Percentiles rank a stretch among this genome's conserved stretches.
Conservation (phyloP, 2,329 filamentous ascomycete species). For the Hymenoscyphus fructigenus region DNA sequence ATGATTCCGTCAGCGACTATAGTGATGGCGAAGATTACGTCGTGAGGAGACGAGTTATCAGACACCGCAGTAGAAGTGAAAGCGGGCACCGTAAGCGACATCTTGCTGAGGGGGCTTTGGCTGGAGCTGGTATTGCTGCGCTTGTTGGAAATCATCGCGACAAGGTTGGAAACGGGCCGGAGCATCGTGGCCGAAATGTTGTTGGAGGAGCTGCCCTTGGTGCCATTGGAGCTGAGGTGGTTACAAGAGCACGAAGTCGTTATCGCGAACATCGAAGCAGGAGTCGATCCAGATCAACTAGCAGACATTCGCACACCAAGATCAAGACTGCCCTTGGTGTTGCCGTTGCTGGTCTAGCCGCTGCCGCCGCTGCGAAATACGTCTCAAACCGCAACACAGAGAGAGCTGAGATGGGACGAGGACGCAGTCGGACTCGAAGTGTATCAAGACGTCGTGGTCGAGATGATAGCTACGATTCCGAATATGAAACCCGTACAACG, state of each 20-base stretch:
- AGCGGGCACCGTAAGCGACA: constrained; percentile 58
- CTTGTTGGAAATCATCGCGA: constrained; percentile 55
- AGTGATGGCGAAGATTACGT: constrained; percentile 46
- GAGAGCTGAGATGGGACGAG: constrained; percentile 57
- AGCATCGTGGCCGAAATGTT: constrained; percentile 33
- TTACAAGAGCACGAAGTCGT: constrained; percentile 59
- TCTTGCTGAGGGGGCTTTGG: constrained; percentile 63
- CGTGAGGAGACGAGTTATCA: constrained; percentile 41
- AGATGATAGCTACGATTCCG: constrained; percentile 30
- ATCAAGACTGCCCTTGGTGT: constrained; percentile 62
- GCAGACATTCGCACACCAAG: constrained; percentile 43
- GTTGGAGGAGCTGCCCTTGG: constrained; percentile 59
- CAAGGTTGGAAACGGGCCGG: constrained; percentile 34
- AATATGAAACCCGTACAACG: constrained; percentile 40
- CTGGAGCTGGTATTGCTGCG: constrained; percentile 62
- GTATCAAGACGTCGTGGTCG: constrained; percentile 43
- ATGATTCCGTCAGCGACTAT: constrained; percentile 40
- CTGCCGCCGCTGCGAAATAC: constrained; percentile 65
- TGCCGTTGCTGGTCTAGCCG: constrained; percentile 61
- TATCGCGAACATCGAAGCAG: constrained; percentile 51
- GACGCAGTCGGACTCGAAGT: constrained; percentile 50
- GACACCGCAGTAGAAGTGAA: constrained; percentile 48
- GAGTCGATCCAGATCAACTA: constrained; percentile 39
- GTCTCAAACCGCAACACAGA: constrained; percentile 60
- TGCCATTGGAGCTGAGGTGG: constrained; percentile 60